phyloP scores from a whole-genome alignment of 2,329 filamentous ascomycete species.

The Raffaelea ambrosiae region DNA sequence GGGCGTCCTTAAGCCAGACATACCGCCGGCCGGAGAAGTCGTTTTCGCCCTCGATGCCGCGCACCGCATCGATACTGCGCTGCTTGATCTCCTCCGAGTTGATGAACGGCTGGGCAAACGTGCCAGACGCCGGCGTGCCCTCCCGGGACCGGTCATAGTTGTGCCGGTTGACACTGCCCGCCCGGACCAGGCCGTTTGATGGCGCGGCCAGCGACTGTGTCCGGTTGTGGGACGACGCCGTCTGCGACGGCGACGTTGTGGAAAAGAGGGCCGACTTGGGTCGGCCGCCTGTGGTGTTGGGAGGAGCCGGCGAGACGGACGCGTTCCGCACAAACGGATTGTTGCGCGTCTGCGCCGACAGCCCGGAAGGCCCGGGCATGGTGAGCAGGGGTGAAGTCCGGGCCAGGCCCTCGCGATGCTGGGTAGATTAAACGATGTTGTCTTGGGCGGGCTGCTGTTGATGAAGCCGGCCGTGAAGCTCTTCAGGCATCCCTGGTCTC shows the following conservation, averaged over 20 bases:
- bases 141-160: constrained; percentile 54
- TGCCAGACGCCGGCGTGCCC: constrained; percentile 58
- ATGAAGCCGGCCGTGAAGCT: not conserved
- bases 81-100: constrained; percentile 69
- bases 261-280: constrained; percentile 68
- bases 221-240: constrained; percentile 45
- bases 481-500: not conserved
- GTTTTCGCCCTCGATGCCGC: constrained; percentile 89
- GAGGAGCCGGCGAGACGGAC: constrained; percentile 52
- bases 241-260: constrained; percentile 42
- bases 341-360: constrained; percentile 40
- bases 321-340: constrained; percentile 69
- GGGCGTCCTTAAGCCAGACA: constrained; percentile 88
- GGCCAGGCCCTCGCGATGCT: too few species aligned
- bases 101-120: constrained; percentile 95
- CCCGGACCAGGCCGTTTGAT: constrained; percentile 7
- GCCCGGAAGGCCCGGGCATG: constrained; percentile 9
- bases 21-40: constrained; percentile 98
- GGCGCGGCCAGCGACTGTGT: constrained; percentile 17
- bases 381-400: not conserved
- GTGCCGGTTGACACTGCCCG: constrained; percentile 24
- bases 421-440: too few species aligned
- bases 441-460: too few species aligned
- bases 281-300: constrained; percentile 38
- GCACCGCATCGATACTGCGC: constrained; percentile 40